Percentiles rank a stretch among this genome's conserved stretches.
Conservation (phyloP, 805 yeast genomes). For the Sungouiella blattae region DNA sequence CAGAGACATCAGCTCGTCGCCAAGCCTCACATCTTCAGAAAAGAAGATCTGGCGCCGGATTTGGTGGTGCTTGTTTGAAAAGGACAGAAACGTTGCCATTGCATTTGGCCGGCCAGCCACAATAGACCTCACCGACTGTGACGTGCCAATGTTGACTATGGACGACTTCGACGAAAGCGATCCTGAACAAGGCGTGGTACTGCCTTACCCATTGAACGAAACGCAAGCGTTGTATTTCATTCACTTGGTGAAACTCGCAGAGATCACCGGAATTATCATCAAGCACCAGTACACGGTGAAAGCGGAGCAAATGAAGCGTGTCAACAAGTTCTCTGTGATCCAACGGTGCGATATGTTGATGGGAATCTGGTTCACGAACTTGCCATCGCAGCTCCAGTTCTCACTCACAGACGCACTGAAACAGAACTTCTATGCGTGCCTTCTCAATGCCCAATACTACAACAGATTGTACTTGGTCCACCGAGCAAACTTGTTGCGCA, state of each 20-base stretch:
- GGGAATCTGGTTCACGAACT: slow-evolving; percentile 70
- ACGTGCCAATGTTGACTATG: slow-evolving; percentile 66
- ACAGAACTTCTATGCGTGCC: slow-evolving; percentile 55
- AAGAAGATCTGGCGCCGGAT: slow-evolving; percentile 58
- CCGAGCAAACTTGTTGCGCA: slow-evolving; percentile 58
- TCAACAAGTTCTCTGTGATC: slow-evolving; percentile 43
- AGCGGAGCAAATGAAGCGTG: slow-evolving; percentile 51
- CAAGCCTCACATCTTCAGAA: slow-evolving; percentile 35
- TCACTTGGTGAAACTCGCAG: slow-evolving; percentile 61
- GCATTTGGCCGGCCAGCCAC: slow-evolving; percentile 72
- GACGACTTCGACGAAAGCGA: slow-evolving; percentile 61
- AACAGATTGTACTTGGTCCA: slow-evolving; percentile 69
- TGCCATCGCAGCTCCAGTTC: slow-evolving; percentile 62
- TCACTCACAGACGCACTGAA: slow-evolving; percentile 51
- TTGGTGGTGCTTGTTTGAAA: slow-evolving; percentile 75
- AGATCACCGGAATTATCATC: slow-evolving; percentile 65
- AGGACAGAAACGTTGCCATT: slow-evolving; percentile 65
- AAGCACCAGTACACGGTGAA: slow-evolving; percentile 69
- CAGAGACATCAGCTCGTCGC: slow-evolving; percentile 45
- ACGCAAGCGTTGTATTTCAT: slow-evolving; percentile 57
- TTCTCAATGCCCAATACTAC: slow-evolving; percentile 67
- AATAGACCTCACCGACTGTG: slow-evolving; percentile 70
- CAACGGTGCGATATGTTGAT: slow-evolving; percentile 71
- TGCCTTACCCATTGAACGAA: slow-evolving; percentile 44
- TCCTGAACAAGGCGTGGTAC: slow-evolving; percentile 30